A percentile compares a stretch with the other conserved stretches of the same genome.
phyloP scores from a whole-genome alignment of 305 asterid species.

The Fraxinus baroniana region DNA sequence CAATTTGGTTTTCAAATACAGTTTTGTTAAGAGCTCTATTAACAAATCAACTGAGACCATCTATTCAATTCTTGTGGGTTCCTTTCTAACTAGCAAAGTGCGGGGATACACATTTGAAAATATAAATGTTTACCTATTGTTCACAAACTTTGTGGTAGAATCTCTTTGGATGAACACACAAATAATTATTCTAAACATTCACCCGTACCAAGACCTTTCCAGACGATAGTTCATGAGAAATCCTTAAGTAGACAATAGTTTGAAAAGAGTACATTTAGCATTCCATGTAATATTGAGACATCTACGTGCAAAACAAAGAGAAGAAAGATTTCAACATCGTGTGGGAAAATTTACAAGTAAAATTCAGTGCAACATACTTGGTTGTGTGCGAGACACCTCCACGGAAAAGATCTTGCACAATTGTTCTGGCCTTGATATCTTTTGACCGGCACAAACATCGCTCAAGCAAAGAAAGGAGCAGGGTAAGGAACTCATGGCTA shows the following conservation, averaged over 20 bases:
- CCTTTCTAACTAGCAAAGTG: constrained; percentile 8
- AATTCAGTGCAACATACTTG: constrained; percentile 41
- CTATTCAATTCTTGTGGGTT: constrained; percentile 5
- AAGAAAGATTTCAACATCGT: constrained; percentile 18
- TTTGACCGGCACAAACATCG: constrained; percentile 73
- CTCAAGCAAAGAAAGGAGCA: constrained; percentile 92
- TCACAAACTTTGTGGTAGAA: neutral
- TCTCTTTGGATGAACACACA: neutral
- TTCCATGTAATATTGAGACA: neutral
- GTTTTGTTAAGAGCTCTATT: constrained; percentile 4
- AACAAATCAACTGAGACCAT: constrained; percentile 4
- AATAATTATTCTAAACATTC: neutral
- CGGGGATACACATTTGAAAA: constrained; percentile 13
- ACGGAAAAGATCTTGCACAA: constrained; percentile 91
- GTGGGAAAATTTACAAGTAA: neutral
- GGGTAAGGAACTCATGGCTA: constrained; percentile 93
- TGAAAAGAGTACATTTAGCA: neutral
- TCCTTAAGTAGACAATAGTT: constrained; percentile 1
- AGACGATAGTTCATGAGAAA: neutral
- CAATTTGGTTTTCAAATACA: neutral
- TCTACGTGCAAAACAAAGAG: constrained; percentile 22
- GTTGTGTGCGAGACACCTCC: constrained; percentile 98
- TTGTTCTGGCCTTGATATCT: constrained; percentile 69
- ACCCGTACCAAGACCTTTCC: constrained; percentile 1
- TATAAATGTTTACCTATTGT: neutral